A percentile compares a stretch with the other conserved stretches of the same genome.
Conservation (phyloP, 2,329 filamentous ascomycete species). For the Ascochyta clinopodiicola region DNA sequence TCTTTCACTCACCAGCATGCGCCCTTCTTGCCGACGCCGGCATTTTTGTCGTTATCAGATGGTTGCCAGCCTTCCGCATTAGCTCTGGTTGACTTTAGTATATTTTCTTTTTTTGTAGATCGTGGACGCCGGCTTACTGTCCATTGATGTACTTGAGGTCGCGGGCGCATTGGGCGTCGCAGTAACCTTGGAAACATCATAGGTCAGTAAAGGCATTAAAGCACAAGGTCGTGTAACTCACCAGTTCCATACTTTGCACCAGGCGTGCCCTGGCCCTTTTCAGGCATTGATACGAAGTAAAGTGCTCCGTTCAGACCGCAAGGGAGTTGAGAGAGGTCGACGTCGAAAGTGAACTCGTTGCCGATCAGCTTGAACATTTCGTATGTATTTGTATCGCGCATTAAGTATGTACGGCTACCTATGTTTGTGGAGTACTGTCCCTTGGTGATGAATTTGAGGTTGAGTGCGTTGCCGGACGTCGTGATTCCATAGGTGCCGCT, state of each 20-base stretch:
- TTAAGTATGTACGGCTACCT: slow-evolving; percentile 46
- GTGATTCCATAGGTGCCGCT: slow-evolving; percentile 54
- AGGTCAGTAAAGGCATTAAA: neutral
- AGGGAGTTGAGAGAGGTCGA: slow-evolving; percentile 63
- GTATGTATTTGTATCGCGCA: slow-evolving; percentile 42
- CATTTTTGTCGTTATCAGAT: slow-evolving; percentile 60
- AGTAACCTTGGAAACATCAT: slow-evolving; percentile 41
- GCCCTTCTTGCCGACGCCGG: slow-evolving; percentile 61
- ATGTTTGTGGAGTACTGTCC: slow-evolving; percentile 51
- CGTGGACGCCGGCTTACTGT: slow-evolving; percentile 23
- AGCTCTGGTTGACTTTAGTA: slow-evolving; percentile 30
- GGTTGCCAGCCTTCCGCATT: slow-evolving; percentile 63
- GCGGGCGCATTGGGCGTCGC: slow-evolving; percentile 46
- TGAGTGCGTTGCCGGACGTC: slow-evolving; percentile 58
- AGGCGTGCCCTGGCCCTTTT: slow-evolving; percentile 54
- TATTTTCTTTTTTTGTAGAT: too few species aligned
- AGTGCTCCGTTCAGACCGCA: slow-evolving; percentile 70
- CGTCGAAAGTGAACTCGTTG: slow-evolving; percentile 49
- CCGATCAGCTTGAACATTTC: slow-evolving; percentile 47
- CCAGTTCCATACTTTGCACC: slow-evolving; percentile 60
- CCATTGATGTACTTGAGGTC: slow-evolving; percentile 60
- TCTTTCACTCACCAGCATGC: slow-evolving; percentile 60
- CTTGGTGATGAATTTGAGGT: slow-evolving; percentile 63
- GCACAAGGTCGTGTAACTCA: slow-evolving; percentile 47
- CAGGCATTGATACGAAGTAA: slow-evolving; percentile 62